A percentile compares a stretch with the other conserved stretches of the same genome.
Evolutionary conservation across 805 yeast genomes (phyloP).

Genomic region (Teunomyces tritomae): DNA sequence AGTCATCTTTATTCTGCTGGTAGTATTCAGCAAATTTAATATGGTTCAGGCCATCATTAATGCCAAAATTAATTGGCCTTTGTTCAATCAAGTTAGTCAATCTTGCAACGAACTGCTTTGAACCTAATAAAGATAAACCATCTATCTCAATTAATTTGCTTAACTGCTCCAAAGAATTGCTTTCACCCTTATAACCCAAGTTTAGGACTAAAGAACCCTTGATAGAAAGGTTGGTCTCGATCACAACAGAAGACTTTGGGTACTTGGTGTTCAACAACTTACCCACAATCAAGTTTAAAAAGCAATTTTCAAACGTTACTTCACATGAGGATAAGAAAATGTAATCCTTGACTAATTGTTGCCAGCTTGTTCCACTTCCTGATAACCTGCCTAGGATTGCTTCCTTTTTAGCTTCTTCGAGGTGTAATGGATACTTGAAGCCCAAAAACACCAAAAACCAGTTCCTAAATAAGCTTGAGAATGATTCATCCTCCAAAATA

Average conservation of each 20-base stretch:
- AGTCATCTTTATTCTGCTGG: conserved; percentile 17
- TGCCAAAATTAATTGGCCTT: conserved; percentile 22
- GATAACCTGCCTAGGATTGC: conserved; percentile 15
- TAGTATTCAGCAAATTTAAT: conserved; percentile 28
- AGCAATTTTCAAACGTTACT: conserved; percentile 31
- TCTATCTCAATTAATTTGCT: conserved; percentile 29
- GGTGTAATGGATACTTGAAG: conserved; percentile 23
- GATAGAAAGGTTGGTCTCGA: conserved; percentile 23
- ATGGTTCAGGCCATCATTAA: conserved; percentile 27
- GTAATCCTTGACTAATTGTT: conserved; percentile 23
- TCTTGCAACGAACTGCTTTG: conserved; percentile 23
- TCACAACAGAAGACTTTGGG: conserved; percentile 16
- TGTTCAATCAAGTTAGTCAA: conserved; percentile 23
- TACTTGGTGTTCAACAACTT: conserved; percentile 20
- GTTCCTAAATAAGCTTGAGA: conserved; percentile 8
- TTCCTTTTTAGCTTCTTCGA: conserved; percentile 13
- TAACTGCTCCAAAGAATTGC: conserved; percentile 20
- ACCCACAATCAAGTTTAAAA: conserved; percentile 30
- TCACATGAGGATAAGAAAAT: conserved; percentile 27
- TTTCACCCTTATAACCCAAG: conserved; percentile 28
- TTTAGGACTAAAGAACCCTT: conserved; percentile 26
- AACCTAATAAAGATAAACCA: conserved; percentile 29
- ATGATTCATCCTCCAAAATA: background rate
- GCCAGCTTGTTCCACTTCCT: conserved; percentile 10
- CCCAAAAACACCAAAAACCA: conserved; percentile 31